These are phyloP conservation scores for Fusarium sp. DNA, from an alignment of 2,329 filamentous ascomycete species.

Conservation along the genomic window DNA sequence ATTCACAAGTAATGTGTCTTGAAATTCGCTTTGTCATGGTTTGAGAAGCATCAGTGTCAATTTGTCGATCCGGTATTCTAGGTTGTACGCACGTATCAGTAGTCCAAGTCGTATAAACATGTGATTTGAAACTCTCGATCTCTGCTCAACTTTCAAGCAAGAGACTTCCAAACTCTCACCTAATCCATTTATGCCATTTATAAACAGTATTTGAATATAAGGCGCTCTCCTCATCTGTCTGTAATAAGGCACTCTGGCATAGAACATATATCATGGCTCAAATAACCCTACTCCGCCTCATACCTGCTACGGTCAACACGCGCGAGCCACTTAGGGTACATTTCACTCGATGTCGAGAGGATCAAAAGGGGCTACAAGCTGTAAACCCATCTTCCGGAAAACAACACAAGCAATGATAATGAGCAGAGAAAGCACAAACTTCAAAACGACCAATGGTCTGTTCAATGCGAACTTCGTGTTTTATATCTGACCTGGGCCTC, in stretches of 20 bases:
- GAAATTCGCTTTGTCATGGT: not conserved
- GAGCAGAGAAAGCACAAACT: not conserved
- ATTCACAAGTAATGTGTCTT: not conserved
- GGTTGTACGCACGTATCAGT: not conserved
- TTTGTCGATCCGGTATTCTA: not conserved
- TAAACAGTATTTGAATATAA: not conserved
- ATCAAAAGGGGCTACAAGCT: not conserved
- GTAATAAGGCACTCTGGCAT: not conserved
- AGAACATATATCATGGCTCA: not conserved
- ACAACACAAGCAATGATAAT: not conserved
- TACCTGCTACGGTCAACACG: not conserved
- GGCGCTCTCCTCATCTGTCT: not conserved
- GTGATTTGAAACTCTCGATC: not conserved
- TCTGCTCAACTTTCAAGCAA: not conserved
- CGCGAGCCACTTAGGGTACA: too few relatives aligned
- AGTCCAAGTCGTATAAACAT: not conserved
- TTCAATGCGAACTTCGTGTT: not conserved
- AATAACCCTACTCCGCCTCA: not conserved
- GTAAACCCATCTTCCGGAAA: not conserved
- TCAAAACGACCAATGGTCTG: not conserved
- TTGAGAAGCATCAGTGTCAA: not conserved
- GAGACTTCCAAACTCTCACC: not conserved
- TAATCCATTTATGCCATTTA: not conserved
- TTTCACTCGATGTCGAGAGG: not conserved
- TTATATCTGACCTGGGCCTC: conserved; percentile 8